Percentiles rank a stretch among this genome's conserved stretches.
Evolutionary conservation across 345 rosid species (phyloP).

Genomic region (Gossypium thurberi): DNA sequence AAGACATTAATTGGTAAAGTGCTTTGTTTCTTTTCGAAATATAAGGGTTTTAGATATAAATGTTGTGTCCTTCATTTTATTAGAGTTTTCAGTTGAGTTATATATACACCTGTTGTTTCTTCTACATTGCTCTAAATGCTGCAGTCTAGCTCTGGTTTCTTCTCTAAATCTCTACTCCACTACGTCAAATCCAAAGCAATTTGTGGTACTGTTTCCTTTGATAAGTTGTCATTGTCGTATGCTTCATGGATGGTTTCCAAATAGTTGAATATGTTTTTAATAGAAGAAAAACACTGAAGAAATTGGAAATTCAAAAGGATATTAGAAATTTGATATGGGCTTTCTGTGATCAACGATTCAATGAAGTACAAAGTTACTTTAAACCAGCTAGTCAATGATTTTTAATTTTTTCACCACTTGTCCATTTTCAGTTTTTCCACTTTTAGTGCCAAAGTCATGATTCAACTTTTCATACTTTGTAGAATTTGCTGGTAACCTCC

Average conservation of each 20-base stretch:
- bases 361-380: no score
- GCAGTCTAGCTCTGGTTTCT: neutral
- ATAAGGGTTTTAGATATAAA: neutral
- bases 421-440: neutral
- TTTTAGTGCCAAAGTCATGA: neutral
- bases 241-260: no score
- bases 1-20: neutral
- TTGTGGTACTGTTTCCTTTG: neutral
- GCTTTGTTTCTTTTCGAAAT: neutral
- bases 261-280: no score
- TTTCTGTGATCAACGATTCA: no score
- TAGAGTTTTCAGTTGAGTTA: neutral
- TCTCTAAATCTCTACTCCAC: no score
- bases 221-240: no score
- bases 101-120: no score
- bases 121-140: no score
- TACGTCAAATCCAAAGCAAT: neutral
- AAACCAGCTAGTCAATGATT: neutral
- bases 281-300: no score
- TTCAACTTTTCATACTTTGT: neutral
- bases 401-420: neutral
- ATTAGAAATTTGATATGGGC: no score
- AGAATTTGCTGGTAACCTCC: constrained; percentile 85
- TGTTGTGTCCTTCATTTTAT: neutral
- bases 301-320: no score